Percentiles rank a stretch among this genome's conserved stretches.
Evolutionary conservation across 805 yeast genomes (phyloP).

Genomic region (Barnettozyma pratensis): DNA sequence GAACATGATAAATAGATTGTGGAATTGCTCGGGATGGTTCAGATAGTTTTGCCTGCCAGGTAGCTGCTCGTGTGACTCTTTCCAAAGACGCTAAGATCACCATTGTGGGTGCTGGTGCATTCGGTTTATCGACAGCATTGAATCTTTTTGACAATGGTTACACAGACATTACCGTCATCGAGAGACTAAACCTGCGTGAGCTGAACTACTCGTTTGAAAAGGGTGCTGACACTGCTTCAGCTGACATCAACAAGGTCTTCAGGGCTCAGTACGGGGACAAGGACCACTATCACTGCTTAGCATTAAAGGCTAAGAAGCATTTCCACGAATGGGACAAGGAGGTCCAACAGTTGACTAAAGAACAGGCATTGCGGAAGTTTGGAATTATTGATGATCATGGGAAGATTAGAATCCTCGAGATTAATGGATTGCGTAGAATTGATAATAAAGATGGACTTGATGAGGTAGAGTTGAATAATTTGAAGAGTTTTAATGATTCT

Average conservation of each 20-base stretch:
- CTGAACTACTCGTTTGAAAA: conserved; percentile 27
- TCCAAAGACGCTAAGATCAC: conserved; percentile 23
- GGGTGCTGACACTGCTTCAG: conserved; percentile 39
- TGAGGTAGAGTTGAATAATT: conserved; percentile 22
- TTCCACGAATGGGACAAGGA: conserved; percentile 16
- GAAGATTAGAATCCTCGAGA: background rate
- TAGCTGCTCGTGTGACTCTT: background rate
- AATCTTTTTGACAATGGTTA: conserved; percentile 35
- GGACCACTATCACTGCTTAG: conserved; percentile 27
- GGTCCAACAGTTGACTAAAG: conserved; percentile 1
- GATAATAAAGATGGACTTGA: conserved; percentile 9
- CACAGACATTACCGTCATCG: conserved; percentile 33
- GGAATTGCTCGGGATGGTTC: too few species aligned
- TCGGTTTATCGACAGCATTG: conserved; percentile 43
- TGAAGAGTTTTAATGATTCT: conserved; percentile 23
- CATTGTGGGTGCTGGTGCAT: conserved; percentile 44
- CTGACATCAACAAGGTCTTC: conserved; percentile 36
- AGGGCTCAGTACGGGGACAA: conserved; percentile 35
- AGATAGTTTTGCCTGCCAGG: too few species aligned
- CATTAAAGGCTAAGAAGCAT: conserved; percentile 15
- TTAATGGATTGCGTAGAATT: background rate
- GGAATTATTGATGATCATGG: conserved; percentile 16
- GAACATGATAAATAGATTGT: too few species aligned
- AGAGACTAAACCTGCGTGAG: conserved; percentile 28
- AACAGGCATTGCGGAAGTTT: conserved; percentile 11